Base-by-base conservation (phyloP, 352 stramenopile genomes). In the Phytopythium montanum region DNA sequence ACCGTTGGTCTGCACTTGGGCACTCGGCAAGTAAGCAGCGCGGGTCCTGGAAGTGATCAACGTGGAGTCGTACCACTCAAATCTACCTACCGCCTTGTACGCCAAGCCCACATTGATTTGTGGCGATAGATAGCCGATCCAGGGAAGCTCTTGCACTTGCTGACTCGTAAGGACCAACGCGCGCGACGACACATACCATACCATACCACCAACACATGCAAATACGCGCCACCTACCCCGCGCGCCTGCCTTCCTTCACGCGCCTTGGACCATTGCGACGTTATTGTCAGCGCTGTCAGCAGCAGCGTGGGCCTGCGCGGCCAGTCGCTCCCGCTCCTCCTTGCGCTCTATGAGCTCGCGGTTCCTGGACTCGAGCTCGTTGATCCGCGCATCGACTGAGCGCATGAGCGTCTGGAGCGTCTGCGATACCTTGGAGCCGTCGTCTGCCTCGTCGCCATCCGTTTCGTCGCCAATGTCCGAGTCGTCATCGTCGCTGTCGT, bases 301-400 rank as follows among this genome's bases (percentile, higher is more conserved):
- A 7, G 53, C 26, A 3, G 10, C 7, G 7, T 49, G 23, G 2
- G 23, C 14, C 23, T 50, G 5, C 2, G 36, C 34, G 4, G 19
- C 36, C 5, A 50, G 31, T 7, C 65, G 72, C 31, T 85, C 66
- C 9, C 75, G 80, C 45, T 85, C 75, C 60, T 82, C 76, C 53
- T 86, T 78, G 23, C 68, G 66, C 59, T 88, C 70, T 44, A 86
- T 75, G 14, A 84, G 66, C 14, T 71, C 51, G 25, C 68, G 68
- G 14, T 76, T 75, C 38, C 75, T 70, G 16, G 66, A 55, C 59
- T 87, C 66, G 14, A 92, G 69, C 21, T 79, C 60, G 16, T 45
- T 54, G 29, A 86, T 74, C 25, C 75, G 69, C 8, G 36, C 64
- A 23, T 87, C 66, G 41, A 84, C 48, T 6, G 70, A 75, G 49